Evolutionary conservation across 164 flowering plant species (phyloP).

Genomic region (Vitis cinerea): DNA sequence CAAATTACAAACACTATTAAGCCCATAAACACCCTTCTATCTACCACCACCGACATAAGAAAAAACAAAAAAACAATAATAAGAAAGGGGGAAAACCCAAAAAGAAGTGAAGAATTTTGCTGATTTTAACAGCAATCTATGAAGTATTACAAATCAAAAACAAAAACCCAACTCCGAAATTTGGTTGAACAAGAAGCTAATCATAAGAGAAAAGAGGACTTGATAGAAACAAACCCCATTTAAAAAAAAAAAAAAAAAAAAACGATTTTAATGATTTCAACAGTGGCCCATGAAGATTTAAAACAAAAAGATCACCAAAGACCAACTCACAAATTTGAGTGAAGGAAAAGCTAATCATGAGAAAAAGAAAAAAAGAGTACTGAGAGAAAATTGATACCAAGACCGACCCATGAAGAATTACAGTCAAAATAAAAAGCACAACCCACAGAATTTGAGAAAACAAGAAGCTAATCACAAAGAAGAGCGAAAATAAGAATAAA

Average conservation of each 20-base stretch:
- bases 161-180: neutral
- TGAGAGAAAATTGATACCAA: neutral
- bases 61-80: no score
- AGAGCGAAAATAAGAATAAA: neutral
- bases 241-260: no score
- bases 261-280: no score
- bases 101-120: no score
- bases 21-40: no score
- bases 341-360: neutral
- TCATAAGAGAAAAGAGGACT: neutral
- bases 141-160: neutral
- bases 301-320: neutral
- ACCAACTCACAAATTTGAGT: neutral
- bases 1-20: no score
- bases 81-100: no score
- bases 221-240: neutral
- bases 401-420: constrained; percentile 3
- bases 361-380: neutral
- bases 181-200: neutral
- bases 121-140: no score
- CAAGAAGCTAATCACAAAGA: neutral
- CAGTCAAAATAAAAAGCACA: neutral
- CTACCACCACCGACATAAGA: no score
- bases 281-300: no score
- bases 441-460: neutral